phyloP scores from a whole-genome alignment of 1,139 yeast genomes.

The Blastobotrys petasosporus region DNA sequence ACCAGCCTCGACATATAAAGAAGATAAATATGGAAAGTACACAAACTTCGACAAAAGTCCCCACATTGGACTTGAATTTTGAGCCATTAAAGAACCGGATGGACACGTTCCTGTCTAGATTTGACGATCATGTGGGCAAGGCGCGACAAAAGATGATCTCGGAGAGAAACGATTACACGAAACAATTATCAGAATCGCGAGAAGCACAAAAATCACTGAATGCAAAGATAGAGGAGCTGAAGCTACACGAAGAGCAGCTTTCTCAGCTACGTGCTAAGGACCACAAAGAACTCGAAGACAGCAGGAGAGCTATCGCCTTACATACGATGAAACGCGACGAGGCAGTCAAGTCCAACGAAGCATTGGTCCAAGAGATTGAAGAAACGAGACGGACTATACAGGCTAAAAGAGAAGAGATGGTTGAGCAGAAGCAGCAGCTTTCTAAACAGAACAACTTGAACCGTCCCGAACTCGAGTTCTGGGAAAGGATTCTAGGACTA shows the following conservation, averaged over 20 bases:
- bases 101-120: slow-evolving; percentile 25
- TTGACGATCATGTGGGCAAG: slow-evolving; percentile 23
- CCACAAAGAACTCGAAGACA: slow-evolving; percentile 23
- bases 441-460: slow-evolving; percentile 25
- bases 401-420: slow-evolving; percentile 16
- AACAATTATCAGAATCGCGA: slow-evolving; percentile 17
- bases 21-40: slow-evolving; percentile 5
- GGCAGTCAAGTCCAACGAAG: slow-evolving; percentile 18
- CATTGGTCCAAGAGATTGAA: slow-evolving; percentile 17
- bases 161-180: slow-evolving; percentile 22
- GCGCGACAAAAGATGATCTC: slow-evolving; percentile 24
- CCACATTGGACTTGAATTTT: slow-evolving; percentile 24
- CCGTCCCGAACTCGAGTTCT: slow-evolving; percentile 27
- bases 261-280: slow-evolving; percentile 20
- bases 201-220: slow-evolving; percentile 22
- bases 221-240: slow-evolving; percentile 23
- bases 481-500: slow-evolving; percentile 31
- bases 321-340: slow-evolving; percentile 22
- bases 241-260: slow-evolving; percentile 22
- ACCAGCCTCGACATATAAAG: background rate
- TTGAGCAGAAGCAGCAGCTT: slow-evolving; percentile 19
- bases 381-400: slow-evolving; percentile 16
- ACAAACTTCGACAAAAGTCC: slow-evolving; percentile 13
- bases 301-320: slow-evolving; percentile 20
- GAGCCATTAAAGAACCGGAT: slow-evolving; percentile 23